Evolutionary conservation across 345 rosid genomes (phyloP), one percentile per base, ranked within the genome.

Genomic region (Arabidopsis suecica): DNA sequence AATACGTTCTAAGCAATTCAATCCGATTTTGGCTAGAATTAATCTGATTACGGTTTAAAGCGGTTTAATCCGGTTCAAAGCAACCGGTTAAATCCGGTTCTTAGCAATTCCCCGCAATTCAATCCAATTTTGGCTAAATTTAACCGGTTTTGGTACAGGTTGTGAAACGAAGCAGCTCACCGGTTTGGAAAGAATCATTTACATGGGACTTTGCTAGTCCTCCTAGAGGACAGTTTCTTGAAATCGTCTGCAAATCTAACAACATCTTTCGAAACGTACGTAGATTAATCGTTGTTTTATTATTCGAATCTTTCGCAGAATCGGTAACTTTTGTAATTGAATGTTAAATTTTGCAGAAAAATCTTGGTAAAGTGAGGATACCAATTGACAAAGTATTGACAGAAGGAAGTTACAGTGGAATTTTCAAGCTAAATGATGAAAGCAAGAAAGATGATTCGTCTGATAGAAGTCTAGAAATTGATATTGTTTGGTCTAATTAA

Each of bases 141-240:
- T 28, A 69, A 69, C 49, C 74, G 34, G 64, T 18, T 58, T 37
- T 12, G 45, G 71, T 37, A 75, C 77, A 91, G 97, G 94, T 93
- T 28, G 88, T 88, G 72, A 89, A 78, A 87, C 89, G 88, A 71
- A 86, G 82, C 51, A 84, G 56, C 60, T 83, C 87, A 68, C 98
- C 97, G 16, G 98, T 91, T 71, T 91, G 97, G 98, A 82, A 89
- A 30, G 97, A 91, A 86, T 88, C 87, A 14, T 93, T 93, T 72
- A 88, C 93, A 23, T 93, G 97, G 98, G 88, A 87, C 33, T 93
- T 93, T 61, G 89, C 82, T 81, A 84, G 88, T 51, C 89, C 97
- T 25, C 98, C 98, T 0, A 91, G 87, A 74, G 92, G 98, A 62
- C 96, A 86, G 49, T 87, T 88, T 71, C 97, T 93, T 30, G 95